Base-by-base conservation (phyloP, 2,329 filamentous ascomycete genomes). In the Pseudonectria buxi region DNA sequence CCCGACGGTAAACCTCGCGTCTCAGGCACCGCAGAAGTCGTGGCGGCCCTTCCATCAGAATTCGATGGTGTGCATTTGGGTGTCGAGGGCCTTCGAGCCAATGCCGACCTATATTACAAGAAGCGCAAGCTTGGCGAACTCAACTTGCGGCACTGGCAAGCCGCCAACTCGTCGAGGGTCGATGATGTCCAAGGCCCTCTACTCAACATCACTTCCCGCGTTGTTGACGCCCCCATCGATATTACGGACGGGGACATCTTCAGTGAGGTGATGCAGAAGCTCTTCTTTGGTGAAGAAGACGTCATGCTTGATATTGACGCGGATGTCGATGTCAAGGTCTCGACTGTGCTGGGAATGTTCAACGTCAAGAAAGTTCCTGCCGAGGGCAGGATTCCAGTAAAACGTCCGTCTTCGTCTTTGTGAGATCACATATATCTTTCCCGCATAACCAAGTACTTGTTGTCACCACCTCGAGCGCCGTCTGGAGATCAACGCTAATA, bases 371-470 rank as follows among this genome's bases (percentile, higher is more conserved):
- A 83, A 47, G 83, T 98, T 53, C 90, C 90, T 31, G 87, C 78
- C 59, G 74, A 88, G 68, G 89, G 92, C 50, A 76, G 81, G 54
- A 81, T 98, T 56, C 85, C 85, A 63, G 78, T 96, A 68, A 94
- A 94, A 76, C 85, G 88, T 95, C 82, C 79, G 89, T 86, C 71
- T 63, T 71, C 70, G 64, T 73, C 51, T 44, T 46, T 49, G 46
- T 47, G 48, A 53, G 44, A 46, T 43, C 32, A 43, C 48, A 44
- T 43, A 44, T 40, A 40, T 34, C 32, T 35, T 35, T 24, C 28
- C 38, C 26, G 45, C 44, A 42, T 50, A 39, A 37, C 40, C 39
- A 57, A 52, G 55, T 58, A 61, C 45, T 51, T 48, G 33, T 46
- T 50, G 39, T 53, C 44, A 46, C 41, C 42, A 49, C 44, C 52